A percentile compares a stretch with the other conserved stretches of the same genome.
Conservation (phyloP, 768 basidiomycete genomes). For the Lactarius vividus region DNA sequence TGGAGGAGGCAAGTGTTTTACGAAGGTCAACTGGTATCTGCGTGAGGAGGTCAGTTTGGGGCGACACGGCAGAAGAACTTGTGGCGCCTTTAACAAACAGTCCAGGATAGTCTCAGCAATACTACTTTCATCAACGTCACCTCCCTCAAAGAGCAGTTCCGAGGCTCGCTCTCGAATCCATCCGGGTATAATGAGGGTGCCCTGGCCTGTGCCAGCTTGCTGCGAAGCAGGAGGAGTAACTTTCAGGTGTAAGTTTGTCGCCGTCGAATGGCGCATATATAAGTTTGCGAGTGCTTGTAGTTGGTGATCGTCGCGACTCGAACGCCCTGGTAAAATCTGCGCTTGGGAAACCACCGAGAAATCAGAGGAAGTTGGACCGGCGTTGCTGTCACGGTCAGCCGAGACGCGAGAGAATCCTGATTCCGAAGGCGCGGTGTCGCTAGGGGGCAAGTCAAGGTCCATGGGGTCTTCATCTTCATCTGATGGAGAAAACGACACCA, state of each 20-base stretch:
- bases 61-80: not conserved
- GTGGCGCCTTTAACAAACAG: constrained; percentile 70
- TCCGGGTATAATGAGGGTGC: constrained; percentile 83
- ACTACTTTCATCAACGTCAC: constrained; percentile 84
- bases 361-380: constrained; percentile 52
- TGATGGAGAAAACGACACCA: constrained; percentile 23
- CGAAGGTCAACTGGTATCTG: constrained; percentile 91
- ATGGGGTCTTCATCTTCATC: constrained; percentile 39
- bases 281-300: constrained; percentile 65
- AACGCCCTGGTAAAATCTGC: constrained; percentile 33
- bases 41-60: constrained; percentile 14
- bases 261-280: constrained; percentile 75
- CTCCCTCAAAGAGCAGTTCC: constrained; percentile 87
- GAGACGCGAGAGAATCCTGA: constrained; percentile 61
- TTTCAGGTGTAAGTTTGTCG: constrained; percentile 67
- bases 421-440: constrained; percentile 62
- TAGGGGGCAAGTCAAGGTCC: constrained; percentile 47
- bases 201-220: constrained; percentile 68
- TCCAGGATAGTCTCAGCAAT: constrained; percentile 81
- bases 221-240: constrained; percentile 66
- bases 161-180: constrained; percentile 93
- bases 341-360: constrained; percentile 54
- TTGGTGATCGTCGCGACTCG: constrained; percentile 45
- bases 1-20: constrained; percentile 75
- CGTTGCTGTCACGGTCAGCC: constrained; percentile 43